These are phyloP conservation scores for Stenocarpella maydis DNA, from an alignment of 2,329 filamentous ascomycete genomes.

Conservation along the genomic window DNA sequence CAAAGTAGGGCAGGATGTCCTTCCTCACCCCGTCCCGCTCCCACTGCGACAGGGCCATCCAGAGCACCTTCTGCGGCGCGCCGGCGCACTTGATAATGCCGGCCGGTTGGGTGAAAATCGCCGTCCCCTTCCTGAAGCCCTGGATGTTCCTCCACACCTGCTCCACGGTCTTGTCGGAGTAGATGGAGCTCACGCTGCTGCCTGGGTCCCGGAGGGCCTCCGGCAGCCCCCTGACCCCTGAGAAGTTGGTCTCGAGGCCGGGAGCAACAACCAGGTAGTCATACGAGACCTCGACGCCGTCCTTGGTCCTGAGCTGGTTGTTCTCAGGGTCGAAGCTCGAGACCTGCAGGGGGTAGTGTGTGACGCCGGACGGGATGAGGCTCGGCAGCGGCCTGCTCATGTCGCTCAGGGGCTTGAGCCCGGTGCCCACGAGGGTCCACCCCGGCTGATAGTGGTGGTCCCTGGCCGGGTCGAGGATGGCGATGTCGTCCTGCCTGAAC, in stretches of 20 bases:
- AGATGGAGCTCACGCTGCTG: conserved; percentile 49
- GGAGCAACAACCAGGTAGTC: conserved; percentile 49
- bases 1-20: conserved; percentile 45
- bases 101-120: conserved; percentile 50
- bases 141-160: conserved; percentile 48
- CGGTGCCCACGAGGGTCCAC: conserved; percentile 50
- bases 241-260: conserved; percentile 48
- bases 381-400: conserved; percentile 42
- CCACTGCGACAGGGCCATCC: conserved; percentile 51
- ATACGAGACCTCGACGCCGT: conserved; percentile 47
- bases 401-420: conserved; percentile 43
- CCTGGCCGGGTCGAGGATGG: conserved; percentile 47
- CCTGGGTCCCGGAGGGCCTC: conserved; percentile 45
- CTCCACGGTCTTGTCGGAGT: conserved; percentile 47
- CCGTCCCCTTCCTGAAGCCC: conserved; percentile 45
- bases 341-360: conserved; percentile 46
- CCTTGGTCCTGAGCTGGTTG: conserved; percentile 46
- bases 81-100: conserved; percentile 51
- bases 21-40: conserved; percentile 45
- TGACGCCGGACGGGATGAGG: conserved; percentile 45
- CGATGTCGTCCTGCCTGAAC: conserved; percentile 46
- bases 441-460: conserved; percentile 48
- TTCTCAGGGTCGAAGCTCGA: conserved; percentile 47
- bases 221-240: conserved; percentile 45
- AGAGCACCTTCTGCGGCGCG: conserved; percentile 51